Evolutionary conservation across 2,329 filamentous ascomycete species (phyloP).

Genomic region (Neoarthrinium moseri): DNA sequence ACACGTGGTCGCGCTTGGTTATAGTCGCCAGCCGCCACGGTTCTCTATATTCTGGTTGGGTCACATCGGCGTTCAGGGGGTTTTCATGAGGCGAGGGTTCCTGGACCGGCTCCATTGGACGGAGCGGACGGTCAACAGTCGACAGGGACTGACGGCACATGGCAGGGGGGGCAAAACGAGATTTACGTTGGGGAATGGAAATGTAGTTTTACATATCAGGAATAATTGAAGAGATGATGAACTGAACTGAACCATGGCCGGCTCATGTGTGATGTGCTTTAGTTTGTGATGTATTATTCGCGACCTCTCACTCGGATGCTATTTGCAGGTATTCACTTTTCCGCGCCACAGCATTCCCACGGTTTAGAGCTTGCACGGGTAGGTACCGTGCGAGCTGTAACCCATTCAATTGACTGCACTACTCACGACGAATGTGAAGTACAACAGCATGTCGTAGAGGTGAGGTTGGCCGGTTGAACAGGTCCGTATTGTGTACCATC

Average conservation of each 20-base stretch:
- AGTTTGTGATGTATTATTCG: neutral
- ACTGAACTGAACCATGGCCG: no score
- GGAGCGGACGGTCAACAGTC: neutral
- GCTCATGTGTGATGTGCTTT: slow-evolving; percentile 4
- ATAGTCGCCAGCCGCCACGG: neutral
- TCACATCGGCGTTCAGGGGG: slow-evolving; percentile 10
- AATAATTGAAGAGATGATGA: slow-evolving; percentile 20
- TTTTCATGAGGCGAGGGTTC: slow-evolving; percentile 1
- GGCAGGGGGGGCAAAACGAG: slow-evolving; percentile 8
- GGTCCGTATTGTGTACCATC: no score
- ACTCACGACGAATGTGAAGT: no score
- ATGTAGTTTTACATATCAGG: slow-evolving; percentile 11
- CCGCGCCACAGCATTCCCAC: no score
- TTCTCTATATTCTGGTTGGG: slow-evolving; percentile 1
- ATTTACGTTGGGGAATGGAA: slow-evolving; percentile 9
- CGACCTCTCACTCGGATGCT: no score
- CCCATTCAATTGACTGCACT: no score
- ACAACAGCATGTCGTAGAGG: no score
- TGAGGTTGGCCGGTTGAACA: no score
- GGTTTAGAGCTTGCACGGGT: no score
- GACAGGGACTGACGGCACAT: slow-evolving; percentile 4
- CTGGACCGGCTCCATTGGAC: slow-evolving; percentile 1
- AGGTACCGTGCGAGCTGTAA: no score
- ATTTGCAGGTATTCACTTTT: no score
- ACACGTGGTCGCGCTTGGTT: slow-evolving; percentile 1